phyloP scores from a whole-genome alignment of 2,329 filamentous ascomycete genomes.

The Epichloe sibirici region DNA sequence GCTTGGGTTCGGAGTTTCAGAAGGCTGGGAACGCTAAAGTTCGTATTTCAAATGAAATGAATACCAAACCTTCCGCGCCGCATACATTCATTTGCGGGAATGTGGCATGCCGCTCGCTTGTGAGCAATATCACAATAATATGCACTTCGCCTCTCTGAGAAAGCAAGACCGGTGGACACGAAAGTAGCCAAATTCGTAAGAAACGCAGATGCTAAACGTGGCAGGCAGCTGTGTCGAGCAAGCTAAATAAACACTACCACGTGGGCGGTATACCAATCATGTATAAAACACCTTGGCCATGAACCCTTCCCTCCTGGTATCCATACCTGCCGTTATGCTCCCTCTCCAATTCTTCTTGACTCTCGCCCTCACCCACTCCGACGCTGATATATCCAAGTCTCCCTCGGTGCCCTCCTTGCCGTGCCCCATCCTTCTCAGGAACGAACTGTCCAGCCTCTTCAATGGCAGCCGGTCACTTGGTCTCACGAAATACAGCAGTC shows the following conservation, averaged over 20 bases:
- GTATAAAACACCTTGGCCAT: slow-evolving; percentile 5
- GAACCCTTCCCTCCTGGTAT: slow-evolving; percentile 1
- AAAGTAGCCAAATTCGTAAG: not conserved
- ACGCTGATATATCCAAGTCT: slow-evolving; percentile 3
- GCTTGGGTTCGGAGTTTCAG: slow-evolving; percentile 29
- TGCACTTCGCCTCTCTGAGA: not conserved
- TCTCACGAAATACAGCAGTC: slow-evolving; percentile 5
- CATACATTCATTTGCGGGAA: not conserved
- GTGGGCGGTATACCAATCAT: not conserved
- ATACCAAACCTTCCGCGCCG: slow-evolving; percentile 19
- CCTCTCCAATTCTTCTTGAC: slow-evolving; percentile 4
- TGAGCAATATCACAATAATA: not conserved
- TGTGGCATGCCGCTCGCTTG: not conserved
- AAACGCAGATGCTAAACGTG: too few species aligned
- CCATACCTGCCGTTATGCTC: not conserved
- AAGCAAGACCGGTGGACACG: not conserved
- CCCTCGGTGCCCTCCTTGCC: not conserved
- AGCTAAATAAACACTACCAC: too few species aligned
- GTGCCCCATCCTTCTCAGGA: not conserved
- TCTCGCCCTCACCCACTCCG: slow-evolving; percentile 3
- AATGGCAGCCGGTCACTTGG: slow-evolving; percentile 3
- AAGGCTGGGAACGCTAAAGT: slow-evolving; percentile 26
- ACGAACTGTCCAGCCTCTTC: slow-evolving; percentile 1
- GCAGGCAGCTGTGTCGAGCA: too few species aligned
- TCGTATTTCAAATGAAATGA: slow-evolving; percentile 23